A percentile compares a stretch with the other conserved stretches of the same genome.
These are phyloP conservation scores for Aspergillus baeticus DNA, from an alignment of 495 filamentous ascomycete genomes.

Conservation along the genomic window DNA sequence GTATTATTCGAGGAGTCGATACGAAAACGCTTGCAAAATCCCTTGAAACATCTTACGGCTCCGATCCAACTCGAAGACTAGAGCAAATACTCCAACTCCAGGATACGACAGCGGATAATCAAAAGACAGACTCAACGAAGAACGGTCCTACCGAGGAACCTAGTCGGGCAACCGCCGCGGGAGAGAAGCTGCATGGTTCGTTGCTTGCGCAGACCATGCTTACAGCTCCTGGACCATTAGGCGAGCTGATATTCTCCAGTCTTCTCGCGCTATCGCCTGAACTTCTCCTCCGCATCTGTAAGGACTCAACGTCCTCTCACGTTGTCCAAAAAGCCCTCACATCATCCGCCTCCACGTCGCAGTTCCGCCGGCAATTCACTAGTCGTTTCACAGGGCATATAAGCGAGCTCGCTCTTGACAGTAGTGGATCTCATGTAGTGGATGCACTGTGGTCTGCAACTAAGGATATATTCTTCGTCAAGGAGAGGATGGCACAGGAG, in stretches of 20 bases:
- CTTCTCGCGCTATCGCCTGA: conserved; percentile 45
- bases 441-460: conserved; percentile 73
- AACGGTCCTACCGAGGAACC: conserved; percentile 17
- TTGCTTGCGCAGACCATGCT: conserved; percentile 67
- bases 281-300: conserved; percentile 48
- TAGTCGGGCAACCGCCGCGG: conserved; percentile 25
- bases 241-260: conserved; percentile 56
- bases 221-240: conserved; percentile 53
- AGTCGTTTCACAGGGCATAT: conserved; percentile 58
- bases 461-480: conserved; percentile 61
- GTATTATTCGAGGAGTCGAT: conserved; percentile 63
- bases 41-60: conserved; percentile 57
- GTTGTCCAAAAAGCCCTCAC: conserved; percentile 70
- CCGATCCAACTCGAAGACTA: conserved; percentile 52
- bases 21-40: conserved; percentile 58
- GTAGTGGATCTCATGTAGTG: conserved; percentile 73
- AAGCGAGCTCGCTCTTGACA: conserved; percentile 64
- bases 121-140: conserved; percentile 29
- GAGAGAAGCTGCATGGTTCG: conserved; percentile 61
- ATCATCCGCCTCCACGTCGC: conserved; percentile 52
- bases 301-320: conserved; percentile 62
- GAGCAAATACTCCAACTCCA: conserved; percentile 56
- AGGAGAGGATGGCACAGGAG: conserved; percentile 66
- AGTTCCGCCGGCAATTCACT: conserved; percentile 61
- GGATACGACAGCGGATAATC: conserved; percentile 30